Evolutionary conservation across 2,329 filamentous ascomycete genomes (phyloP).

Genomic region (Microdochium paspali): DNA sequence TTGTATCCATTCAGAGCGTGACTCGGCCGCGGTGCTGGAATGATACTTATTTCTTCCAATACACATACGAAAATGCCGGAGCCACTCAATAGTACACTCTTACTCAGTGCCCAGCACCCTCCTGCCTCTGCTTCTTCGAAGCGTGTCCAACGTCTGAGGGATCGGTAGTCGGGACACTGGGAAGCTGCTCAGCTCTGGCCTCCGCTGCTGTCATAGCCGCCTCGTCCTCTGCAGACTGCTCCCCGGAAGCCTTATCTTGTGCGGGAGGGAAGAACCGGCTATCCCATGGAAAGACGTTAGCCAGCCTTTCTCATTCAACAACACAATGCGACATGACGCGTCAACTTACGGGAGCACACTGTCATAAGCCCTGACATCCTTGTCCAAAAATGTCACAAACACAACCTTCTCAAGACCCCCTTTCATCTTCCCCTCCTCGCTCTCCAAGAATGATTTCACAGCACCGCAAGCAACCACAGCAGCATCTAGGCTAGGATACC

Average conservation of each 20-base stretch:
- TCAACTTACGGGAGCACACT: constrained; percentile 65
- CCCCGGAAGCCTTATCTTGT: constrained; percentile 3
- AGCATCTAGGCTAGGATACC: constrained; percentile 69
- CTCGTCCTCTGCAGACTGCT: constrained; percentile 9
- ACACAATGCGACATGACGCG: too few species aligned
- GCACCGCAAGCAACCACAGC: constrained; percentile 59
- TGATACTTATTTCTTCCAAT: too few species aligned
- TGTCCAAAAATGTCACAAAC: constrained; percentile 75
- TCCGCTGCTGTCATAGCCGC: constrained; percentile 10
- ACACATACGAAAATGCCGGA: too few species aligned
- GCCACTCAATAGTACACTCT: too few species aligned
- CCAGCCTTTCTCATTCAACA: too few species aligned
- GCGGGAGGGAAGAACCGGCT: constrained; percentile 17
- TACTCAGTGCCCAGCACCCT: constrained; percentile 3
- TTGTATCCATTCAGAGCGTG: too few species aligned
- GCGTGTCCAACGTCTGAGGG: constrained; percentile 18
- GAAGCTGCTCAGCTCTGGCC: constrained; percentile 18
- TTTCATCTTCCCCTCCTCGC: constrained; percentile 26
- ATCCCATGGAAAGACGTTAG: too few species aligned
- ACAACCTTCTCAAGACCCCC: constrained; percentile 60
- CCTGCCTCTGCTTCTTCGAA: constrained; percentile 23
- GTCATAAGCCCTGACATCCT: constrained; percentile 69
- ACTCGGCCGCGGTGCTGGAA: too few species aligned
- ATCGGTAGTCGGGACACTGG: constrained; percentile 24
- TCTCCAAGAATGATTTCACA: constrained; percentile 45